Evolutionary conservation across 306 rosid species (phyloP).

Genomic region (Myrica gale): DNA sequence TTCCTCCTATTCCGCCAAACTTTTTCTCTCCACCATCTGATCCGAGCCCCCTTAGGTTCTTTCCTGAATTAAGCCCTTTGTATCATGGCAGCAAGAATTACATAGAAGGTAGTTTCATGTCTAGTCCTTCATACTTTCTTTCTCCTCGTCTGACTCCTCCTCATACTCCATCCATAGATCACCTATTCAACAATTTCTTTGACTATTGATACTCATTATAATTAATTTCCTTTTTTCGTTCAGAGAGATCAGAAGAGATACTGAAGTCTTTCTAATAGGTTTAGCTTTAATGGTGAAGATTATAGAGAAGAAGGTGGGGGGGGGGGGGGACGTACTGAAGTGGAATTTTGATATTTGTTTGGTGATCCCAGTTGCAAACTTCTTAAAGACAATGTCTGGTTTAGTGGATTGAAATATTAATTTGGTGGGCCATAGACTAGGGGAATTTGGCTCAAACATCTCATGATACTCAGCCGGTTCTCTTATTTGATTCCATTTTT

Average conservation of each 20-base stretch:
- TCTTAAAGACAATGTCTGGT: constrained; percentile 26
- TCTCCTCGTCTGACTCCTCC: constrained; percentile 45
- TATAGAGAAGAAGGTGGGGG: neutral
- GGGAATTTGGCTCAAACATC: constrained; percentile 24
- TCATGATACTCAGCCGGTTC: neutral
- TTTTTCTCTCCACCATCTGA: constrained; percentile 60
- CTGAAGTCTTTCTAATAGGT: neutral
- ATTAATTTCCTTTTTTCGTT: neutral
- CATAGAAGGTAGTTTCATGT: constrained; percentile 57
- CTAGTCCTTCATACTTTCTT: constrained; percentile 64
- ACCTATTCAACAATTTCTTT: constrained; percentile 59
- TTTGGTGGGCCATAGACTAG: constrained; percentile 26
- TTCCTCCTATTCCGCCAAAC: constrained; percentile 55
- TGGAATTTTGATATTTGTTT: neutral
- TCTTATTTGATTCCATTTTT: neutral
- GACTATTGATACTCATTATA: constrained; percentile 20
- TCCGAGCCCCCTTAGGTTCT: constrained; percentile 42
- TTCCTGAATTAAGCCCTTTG: constrained; percentile 71
- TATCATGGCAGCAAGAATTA: constrained; percentile 47
- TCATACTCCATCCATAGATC: constrained; percentile 47
- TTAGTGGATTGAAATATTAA: neutral
- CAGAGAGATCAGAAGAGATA: neutral
- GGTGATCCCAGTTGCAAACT: constrained; percentile 37
- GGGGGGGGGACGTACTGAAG: neutral
- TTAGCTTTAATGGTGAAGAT: constrained; percentile 19